Conservation (phyloP, 106 monocot species). For the Acanthochlamys bracteata region DNA sequence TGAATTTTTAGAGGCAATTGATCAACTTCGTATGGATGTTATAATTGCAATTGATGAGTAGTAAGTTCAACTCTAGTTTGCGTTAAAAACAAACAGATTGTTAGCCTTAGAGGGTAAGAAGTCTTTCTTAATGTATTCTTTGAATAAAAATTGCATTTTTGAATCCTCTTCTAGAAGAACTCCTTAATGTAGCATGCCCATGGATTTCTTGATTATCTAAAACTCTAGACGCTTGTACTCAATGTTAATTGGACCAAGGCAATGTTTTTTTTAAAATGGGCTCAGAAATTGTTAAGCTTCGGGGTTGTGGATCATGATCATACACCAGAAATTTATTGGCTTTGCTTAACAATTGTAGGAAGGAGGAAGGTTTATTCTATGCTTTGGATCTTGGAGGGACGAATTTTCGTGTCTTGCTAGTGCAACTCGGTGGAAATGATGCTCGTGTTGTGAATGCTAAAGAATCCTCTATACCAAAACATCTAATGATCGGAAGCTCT, state of each 20-base stretch:
- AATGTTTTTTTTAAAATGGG: background rate
- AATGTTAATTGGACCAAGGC: no score
- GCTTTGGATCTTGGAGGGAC: conserved; percentile 95
- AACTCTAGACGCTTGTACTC: background rate
- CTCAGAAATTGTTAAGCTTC: background rate
- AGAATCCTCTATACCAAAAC: conserved; percentile 70
- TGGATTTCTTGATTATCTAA: background rate
- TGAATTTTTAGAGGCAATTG: no score
- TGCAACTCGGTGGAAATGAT: conserved; percentile 71
- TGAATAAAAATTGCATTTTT: no score
- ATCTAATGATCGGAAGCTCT: conserved; percentile 75
- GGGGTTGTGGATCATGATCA: background rate
- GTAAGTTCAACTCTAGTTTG: no score
- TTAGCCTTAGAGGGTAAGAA: no score
- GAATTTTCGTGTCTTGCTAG: conserved; percentile 77
- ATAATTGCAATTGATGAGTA: no score
- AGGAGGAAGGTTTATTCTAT: conserved; percentile 82
- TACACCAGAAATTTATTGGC: background rate
- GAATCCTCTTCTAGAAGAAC: background rate
- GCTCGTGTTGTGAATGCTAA: conserved; percentile 38
- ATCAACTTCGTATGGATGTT: no score
- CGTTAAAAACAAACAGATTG: no score
- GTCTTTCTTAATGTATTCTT: no score
- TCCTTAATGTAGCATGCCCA: background rate
- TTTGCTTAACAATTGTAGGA: conserved; percentile 18